Percentiles rank a stretch among this genome's conserved stretches.
phyloP scores from a whole-genome alignment of 1,284 basidiomycete genomes.

The Apiotrichum mycotoxinovorans region DNA sequence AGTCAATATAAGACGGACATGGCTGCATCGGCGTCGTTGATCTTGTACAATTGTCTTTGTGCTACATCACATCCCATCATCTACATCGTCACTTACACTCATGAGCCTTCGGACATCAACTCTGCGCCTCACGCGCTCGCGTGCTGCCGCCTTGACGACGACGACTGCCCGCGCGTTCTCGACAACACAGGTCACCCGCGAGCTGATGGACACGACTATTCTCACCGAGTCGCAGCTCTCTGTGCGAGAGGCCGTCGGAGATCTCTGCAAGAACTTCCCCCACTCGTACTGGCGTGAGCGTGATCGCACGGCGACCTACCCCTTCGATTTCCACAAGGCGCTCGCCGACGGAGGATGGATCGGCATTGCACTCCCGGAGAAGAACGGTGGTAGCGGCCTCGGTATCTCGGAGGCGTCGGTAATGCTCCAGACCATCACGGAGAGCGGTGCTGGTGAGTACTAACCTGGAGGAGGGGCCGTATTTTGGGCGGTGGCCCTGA shows the following conservation, averaged over 20 bases:
- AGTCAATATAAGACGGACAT: not conserved
- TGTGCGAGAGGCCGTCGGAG: constrained; percentile 16
- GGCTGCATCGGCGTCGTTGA: not conserved
- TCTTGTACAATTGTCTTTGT: too few species aligned
- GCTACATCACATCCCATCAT: not conserved
- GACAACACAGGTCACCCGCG: not conserved
- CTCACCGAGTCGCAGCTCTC: constrained; percentile 19
- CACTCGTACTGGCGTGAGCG: constrained; percentile 23
- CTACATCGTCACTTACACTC: too few species aligned
- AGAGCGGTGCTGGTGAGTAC: constrained; percentile 14
- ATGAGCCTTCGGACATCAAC: not conserved
- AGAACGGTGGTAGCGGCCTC: constrained; percentile 17
- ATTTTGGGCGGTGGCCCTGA: not conserved
- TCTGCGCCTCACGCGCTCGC: not conserved
- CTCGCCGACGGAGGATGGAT: constrained; percentile 21
- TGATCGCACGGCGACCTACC: constrained; percentile 13
- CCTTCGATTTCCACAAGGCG: constrained; percentile 22
- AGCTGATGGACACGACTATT: constrained; percentile 19
- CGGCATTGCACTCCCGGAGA: constrained; percentile 19
- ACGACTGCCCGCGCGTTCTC: constrained; percentile 7
- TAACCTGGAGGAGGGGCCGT: not conserved
- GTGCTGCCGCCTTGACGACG: not conserved
- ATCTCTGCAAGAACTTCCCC: constrained; percentile 11
- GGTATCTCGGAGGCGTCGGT: constrained; percentile 17
- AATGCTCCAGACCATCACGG: constrained; percentile 25